These are phyloP conservation scores for Pistacia atlantica DNA, from an alignment of 345 rosid species.

Conservation along the genomic window DNA sequence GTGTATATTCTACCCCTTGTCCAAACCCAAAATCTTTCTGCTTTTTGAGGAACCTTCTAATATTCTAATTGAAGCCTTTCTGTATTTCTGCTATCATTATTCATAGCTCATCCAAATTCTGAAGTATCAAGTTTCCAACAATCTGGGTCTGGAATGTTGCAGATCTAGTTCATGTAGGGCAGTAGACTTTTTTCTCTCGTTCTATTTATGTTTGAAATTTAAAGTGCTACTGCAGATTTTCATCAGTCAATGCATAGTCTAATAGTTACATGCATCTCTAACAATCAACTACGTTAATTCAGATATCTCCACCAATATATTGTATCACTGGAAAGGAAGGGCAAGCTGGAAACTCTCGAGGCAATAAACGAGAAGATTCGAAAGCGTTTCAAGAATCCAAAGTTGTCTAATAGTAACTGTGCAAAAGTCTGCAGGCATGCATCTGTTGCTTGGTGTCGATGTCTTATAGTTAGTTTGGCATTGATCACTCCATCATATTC, in stretches of 20 bases:
- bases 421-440: slow-evolving; percentile 93
- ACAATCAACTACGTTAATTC: slow-evolving; percentile 29
- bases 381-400: slow-evolving; percentile 92
- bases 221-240: slow-evolving; percentile 1
- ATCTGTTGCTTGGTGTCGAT: slow-evolving; percentile 91
- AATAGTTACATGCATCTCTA: background rate
- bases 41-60: background rate
- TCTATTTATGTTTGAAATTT: background rate
- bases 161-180: background rate
- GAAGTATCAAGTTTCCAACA: background rate
- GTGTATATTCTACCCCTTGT: background rate
- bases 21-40: background rate
- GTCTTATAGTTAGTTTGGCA: slow-evolving; percentile 73
- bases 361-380: slow-evolving; percentile 83
- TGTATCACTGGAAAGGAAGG: slow-evolving; percentile 58
- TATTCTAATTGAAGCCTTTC: background rate
- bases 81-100: background rate
- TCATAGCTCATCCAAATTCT: slow-evolving; percentile 1
- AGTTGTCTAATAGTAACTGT: slow-evolving; percentile 71
- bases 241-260: background rate
- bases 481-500: slow-evolving; percentile 63
- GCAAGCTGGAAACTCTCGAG: slow-evolving; percentile 81
- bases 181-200: background rate
- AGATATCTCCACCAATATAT: slow-evolving; percentile 81
- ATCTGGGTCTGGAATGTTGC: background rate